Evolutionary conservation across 371 early-diverging fungal species (phyloP).

Genomic region (Syncephalastrum sp.): DNA sequence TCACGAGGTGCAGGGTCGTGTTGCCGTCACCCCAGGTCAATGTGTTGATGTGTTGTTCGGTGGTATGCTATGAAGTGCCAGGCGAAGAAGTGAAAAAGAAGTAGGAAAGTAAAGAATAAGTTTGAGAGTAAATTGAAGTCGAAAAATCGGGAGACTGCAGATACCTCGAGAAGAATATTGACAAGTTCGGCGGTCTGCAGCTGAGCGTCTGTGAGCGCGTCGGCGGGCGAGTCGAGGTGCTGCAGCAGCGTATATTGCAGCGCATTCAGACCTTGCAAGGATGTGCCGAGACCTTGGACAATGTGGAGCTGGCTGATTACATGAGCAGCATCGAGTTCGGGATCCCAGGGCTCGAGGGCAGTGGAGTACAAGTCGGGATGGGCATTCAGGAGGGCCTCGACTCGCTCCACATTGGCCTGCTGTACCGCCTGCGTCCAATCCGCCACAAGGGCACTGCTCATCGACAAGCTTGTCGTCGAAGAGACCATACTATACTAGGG

Average conservation of each 20-base stretch:
- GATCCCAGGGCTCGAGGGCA: constrained; percentile 17
- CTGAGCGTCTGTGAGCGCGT: constrained; percentile 10
- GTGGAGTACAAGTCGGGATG: constrained; percentile 35
- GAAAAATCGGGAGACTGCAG: background rate
- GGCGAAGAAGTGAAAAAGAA: no score
- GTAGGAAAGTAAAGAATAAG: no score
- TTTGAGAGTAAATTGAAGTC: no score
- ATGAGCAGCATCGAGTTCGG: constrained; percentile 17
- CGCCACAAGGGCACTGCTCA: constrained; percentile 8
- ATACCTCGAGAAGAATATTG: constrained; percentile 17
- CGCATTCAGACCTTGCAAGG: constrained; percentile 15
- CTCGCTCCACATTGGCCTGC: constrained; percentile 17
- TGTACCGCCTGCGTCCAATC: constrained; percentile 37
- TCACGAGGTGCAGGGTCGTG: constrained; percentile 18
- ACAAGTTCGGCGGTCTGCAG: constrained; percentile 12
- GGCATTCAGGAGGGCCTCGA: constrained; percentile 11
- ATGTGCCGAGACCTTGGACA: constrained; percentile 14
- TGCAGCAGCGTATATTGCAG: constrained; percentile 18
- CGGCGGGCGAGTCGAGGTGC: constrained; percentile 13
- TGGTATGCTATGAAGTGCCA: constrained; percentile 7
- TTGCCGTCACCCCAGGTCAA: constrained; percentile 20
- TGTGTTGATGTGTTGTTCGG: constrained; percentile 10
- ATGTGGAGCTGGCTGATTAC: constrained; percentile 12
- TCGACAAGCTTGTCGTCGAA: no score
- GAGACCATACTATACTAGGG: no score